These are phyloP conservation scores for Aureobasidium sp. DNA, from an alignment of 2,329 filamentous ascomycete genomes.

Conservation along the genomic window DNA sequence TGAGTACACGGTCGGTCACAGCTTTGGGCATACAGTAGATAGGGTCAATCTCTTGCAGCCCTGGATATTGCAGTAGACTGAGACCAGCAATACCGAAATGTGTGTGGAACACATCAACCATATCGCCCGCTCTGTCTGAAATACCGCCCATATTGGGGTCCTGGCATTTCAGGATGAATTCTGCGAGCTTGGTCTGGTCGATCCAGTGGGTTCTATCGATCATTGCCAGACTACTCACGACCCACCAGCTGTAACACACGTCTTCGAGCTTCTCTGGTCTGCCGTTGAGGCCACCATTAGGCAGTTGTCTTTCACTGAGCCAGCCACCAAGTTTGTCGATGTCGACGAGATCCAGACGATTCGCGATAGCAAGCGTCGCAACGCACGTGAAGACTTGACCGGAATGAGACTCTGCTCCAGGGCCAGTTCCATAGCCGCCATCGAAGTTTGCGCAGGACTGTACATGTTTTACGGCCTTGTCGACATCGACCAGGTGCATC, in stretches of 20 bases:
- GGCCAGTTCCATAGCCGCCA: slow-evolving; percentile 82
- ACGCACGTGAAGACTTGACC: slow-evolving; percentile 95
- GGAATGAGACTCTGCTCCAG: slow-evolving; percentile 87
- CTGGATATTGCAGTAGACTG: slow-evolving; percentile 71
- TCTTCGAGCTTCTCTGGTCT: slow-evolving; percentile 93
- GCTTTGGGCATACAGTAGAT: slow-evolving; percentile 47
- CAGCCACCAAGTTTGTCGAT: slow-evolving; percentile 71
- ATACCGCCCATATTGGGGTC: slow-evolving; percentile 78
- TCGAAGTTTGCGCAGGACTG: slow-evolving; percentile 85
- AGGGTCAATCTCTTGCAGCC: slow-evolving; percentile 72
- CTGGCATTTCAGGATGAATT: slow-evolving; percentile 83
- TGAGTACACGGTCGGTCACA: slow-evolving; percentile 5
- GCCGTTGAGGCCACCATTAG: slow-evolving; percentile 83
- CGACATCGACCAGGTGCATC: slow-evolving; percentile 64
- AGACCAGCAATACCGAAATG: slow-evolving; percentile 81
- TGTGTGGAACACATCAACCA: slow-evolving; percentile 97
- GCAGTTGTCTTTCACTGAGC: slow-evolving; percentile 86
- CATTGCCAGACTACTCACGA: slow-evolving; percentile 83
- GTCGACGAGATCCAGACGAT: slow-evolving; percentile 72
- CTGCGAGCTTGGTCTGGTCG: slow-evolving; percentile 66
- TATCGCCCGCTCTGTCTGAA: slow-evolving; percentile 81
- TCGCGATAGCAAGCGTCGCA: slow-evolving; percentile 75
- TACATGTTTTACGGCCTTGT: slow-evolving; percentile 71
- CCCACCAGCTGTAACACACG: slow-evolving; percentile 99
- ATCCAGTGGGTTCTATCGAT: slow-evolving; percentile 88